A percentile compares a stretch with the other conserved stretches of the same genome.
phyloP scores from a whole-genome alignment of 2,329 filamentous ascomycete species.

The Stenocarpella maydis region DNA sequence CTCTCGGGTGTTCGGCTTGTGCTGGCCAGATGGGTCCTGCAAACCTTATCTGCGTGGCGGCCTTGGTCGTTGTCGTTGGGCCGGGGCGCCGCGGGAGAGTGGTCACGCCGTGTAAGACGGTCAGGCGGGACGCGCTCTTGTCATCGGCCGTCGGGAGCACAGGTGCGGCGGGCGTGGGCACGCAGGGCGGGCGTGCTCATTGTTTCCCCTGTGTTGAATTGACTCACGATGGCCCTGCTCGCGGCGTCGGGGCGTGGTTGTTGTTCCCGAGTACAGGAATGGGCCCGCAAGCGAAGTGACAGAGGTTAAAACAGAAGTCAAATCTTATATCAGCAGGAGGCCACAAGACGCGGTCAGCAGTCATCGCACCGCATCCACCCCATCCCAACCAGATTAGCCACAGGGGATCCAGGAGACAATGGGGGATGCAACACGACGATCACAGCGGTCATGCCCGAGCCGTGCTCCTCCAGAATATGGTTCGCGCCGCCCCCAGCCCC shows the following conservation, averaged over 20 bases:
- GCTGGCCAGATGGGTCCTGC: background rate
- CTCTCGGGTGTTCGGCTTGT: background rate
- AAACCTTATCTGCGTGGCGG: background rate
- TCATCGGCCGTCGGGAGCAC: conserved; percentile 15
- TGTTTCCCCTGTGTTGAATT: background rate
- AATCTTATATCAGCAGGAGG: conserved; percentile 10
- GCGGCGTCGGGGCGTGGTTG: background rate
- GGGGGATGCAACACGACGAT: conserved; percentile 4
- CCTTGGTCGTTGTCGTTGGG: background rate
- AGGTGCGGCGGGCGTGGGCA: background rate
- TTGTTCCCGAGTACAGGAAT: background rate
- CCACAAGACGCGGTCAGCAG: background rate
- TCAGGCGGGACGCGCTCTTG: background rate
- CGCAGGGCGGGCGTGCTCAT: conserved; percentile 7
- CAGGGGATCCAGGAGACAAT: background rate
- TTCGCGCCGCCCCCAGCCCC: too few species aligned
- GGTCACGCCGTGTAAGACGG: background rate
- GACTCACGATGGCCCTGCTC: background rate
- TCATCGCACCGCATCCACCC: background rate
- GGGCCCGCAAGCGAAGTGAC: background rate
- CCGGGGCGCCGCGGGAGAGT: background rate
- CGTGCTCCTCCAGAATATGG: background rate
- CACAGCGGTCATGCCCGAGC: conserved; percentile 17
- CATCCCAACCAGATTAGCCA: background rate
- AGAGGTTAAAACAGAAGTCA: conserved; percentile 12